Conservation (phyloP, 1,139 yeast genomes). For the Sugiyamaella japonica region DNA sequence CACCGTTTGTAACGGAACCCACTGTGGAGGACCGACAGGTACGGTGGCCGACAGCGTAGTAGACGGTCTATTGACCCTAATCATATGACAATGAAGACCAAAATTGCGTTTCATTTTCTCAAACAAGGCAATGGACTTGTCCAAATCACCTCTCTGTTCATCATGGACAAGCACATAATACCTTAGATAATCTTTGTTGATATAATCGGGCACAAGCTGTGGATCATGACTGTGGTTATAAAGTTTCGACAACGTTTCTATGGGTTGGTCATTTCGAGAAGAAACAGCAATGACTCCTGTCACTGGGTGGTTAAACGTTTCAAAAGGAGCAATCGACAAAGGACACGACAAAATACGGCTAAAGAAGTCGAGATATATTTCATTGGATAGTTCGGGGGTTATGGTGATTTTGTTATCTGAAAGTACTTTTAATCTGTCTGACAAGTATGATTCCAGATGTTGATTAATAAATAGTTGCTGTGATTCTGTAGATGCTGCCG, state of each 20-base stretch:
- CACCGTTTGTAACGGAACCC: background rate
- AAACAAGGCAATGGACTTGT: conserved; percentile 36
- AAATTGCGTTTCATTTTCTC: conserved; percentile 41
- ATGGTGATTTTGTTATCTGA: conserved; percentile 15
- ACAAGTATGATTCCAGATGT: conserved; percentile 27
- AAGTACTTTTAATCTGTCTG: conserved; percentile 16
- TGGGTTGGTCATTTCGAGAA: conserved; percentile 46
- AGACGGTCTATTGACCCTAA: conserved; percentile 27
- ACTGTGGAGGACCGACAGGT: conserved; percentile 1
- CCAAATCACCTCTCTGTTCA: conserved; percentile 38
- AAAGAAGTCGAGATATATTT: conserved; percentile 60
- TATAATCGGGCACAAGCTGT: conserved; percentile 36
- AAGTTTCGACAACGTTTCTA: conserved; percentile 48
- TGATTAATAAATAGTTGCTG: conserved; percentile 26
- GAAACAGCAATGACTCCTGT: conserved; percentile 71
- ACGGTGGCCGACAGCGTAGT: background rate
- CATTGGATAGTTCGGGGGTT: conserved; percentile 24
- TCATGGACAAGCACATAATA: conserved; percentile 44
- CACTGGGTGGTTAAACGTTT: conserved; percentile 87
- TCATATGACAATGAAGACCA: conserved; percentile 42
- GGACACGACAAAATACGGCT: conserved; percentile 54
- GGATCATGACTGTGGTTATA: conserved; percentile 39
- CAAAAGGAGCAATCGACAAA: conserved; percentile 65
- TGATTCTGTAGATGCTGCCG: background rate
- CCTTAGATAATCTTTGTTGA: conserved; percentile 42